Evolutionary conservation across 2,329 filamentous ascomycete species (phyloP).

Genomic region (Corinectria fuckeliana): DNA sequence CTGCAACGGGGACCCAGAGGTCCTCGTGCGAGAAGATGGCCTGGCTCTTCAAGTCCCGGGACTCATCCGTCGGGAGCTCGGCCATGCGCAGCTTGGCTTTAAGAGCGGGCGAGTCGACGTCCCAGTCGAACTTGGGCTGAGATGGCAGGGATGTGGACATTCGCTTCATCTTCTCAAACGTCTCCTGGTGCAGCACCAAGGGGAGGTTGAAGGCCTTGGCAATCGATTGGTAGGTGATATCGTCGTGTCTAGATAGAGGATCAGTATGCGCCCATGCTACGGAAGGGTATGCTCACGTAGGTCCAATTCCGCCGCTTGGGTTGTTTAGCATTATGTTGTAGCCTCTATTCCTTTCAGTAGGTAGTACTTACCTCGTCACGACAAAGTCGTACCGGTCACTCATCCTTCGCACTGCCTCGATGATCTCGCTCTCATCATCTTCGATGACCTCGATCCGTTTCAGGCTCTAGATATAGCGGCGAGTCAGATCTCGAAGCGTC

Average conservation of each 20-base stretch:
- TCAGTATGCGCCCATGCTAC: slow-evolving; percentile 23
- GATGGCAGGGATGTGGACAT: slow-evolving; percentile 76
- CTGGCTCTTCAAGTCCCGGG: slow-evolving; percentile 70
- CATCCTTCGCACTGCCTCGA: slow-evolving; percentile 88
- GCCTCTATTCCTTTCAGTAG: not conserved
- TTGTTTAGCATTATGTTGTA: slow-evolving; percentile 13
- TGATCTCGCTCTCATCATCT: slow-evolving; percentile 89
- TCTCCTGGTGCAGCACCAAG: slow-evolving; percentile 77
- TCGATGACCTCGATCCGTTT: slow-evolving; percentile 92
- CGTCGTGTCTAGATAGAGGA: slow-evolving; percentile 77
- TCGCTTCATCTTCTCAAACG: slow-evolving; percentile 82
- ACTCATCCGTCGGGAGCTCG: slow-evolving; percentile 77
- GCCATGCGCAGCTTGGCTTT: slow-evolving; percentile 92
- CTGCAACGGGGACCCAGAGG: slow-evolving; percentile 87
- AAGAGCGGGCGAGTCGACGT: slow-evolving; percentile 77
- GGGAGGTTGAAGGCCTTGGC: slow-evolving; percentile 84
- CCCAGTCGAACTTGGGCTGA: slow-evolving; percentile 82
- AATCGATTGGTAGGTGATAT: slow-evolving; percentile 96
- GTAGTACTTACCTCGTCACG: slow-evolving; percentile 71
- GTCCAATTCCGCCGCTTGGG: slow-evolving; percentile 86
- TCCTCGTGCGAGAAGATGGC: slow-evolving; percentile 80
- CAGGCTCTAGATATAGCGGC: slow-evolving; percentile 63
- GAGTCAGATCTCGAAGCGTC: not conserved
- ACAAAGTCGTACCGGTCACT: slow-evolving; percentile 91
- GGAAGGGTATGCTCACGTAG: slow-evolving; percentile 68